These are phyloP conservation scores for Musa beccarii DNA, from an alignment of 176 grass and related monocot species.

Conservation along the genomic window DNA sequence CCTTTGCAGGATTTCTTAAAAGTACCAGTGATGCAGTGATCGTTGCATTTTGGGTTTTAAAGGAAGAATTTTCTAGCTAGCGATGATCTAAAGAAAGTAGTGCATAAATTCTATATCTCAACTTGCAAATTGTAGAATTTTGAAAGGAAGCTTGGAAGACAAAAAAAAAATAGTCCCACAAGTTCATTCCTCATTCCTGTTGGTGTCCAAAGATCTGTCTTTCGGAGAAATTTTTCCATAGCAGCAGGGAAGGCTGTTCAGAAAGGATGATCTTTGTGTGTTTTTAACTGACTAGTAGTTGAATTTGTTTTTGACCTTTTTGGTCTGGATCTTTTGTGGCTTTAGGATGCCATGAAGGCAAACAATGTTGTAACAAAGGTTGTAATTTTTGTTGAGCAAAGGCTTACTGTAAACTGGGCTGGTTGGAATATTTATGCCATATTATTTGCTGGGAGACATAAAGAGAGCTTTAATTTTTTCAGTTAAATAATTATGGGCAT, in stretches of 20 bases:
- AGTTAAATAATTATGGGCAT: background rate
- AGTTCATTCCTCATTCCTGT: conserved; percentile 5
- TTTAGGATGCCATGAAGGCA: background rate
- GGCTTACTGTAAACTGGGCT: conserved; percentile 6
- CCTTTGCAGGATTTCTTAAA: conserved; percentile 17
- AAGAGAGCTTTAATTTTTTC: background rate
- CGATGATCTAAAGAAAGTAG: conserved; percentile 8
- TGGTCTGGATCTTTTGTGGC: conserved; percentile 3
- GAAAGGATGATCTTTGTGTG: background rate
- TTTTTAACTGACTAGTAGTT: background rate
- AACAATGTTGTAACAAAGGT: background rate
- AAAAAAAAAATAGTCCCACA: background rate
- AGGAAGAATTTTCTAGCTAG: conserved; percentile 10
- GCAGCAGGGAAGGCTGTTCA: conserved; percentile 1
- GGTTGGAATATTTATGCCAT: background rate
- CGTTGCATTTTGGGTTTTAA: conserved; percentile 12
- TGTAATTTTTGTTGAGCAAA: background rate
- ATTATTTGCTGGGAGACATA: background rate
- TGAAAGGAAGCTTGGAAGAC: conserved; percentile 12
- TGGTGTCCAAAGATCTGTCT: conserved; percentile 9
- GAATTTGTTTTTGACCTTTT: background rate
- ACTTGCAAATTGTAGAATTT: conserved; percentile 12
- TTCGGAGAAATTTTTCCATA: background rate
- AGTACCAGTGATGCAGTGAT: conserved; percentile 2
- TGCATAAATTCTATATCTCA: conserved; percentile 1